A percentile compares a stretch with the other conserved stretches of the same genome.
These are phyloP conservation scores for Ogataea nonfermentans DNA, from an alignment of 805 yeast genomes.

Conservation along the genomic window DNA sequence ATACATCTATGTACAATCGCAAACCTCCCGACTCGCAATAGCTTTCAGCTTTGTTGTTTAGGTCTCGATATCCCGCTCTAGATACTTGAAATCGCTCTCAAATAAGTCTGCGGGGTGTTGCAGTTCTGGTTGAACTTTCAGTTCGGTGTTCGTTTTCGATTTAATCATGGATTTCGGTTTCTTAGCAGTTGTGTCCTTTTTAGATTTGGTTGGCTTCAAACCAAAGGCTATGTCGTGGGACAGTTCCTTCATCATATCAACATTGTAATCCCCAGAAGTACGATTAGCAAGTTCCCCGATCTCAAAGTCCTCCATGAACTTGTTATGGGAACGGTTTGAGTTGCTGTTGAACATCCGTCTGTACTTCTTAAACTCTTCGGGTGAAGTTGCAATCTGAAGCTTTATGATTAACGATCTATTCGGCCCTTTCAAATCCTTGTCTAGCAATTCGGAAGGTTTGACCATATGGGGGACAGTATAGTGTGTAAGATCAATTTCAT, in stretches of 20 bases:
- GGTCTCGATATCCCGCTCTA: background rate
- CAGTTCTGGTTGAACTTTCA: too few species aligned
- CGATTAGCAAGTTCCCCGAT: conserved; percentile 24
- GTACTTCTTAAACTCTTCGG: conserved; percentile 30
- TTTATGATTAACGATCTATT: conserved; percentile 26
- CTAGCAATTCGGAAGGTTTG: conserved; percentile 30
- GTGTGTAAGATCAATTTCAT: conserved; percentile 17
- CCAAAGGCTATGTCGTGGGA: conserved; percentile 12
- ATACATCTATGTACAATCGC: conserved; percentile 1
- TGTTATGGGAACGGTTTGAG: conserved; percentile 17
- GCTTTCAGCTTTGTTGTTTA: background rate
- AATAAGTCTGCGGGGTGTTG: background rate
- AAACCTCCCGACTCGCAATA: background rate
- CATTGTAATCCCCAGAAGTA: conserved; percentile 17
- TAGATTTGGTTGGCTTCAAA: background rate
- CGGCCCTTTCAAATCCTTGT: conserved; percentile 24
- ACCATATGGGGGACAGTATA: conserved; percentile 10
- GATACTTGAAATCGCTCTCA: conserved; percentile 12
- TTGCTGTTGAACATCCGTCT: conserved; percentile 23
- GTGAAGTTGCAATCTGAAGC: conserved; percentile 31
- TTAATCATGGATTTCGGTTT: too few species aligned
- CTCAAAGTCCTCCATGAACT: conserved; percentile 12
- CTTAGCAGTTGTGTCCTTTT: too few species aligned
- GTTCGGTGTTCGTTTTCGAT: too few species aligned
- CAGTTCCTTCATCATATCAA: conserved; percentile 25